Conservation (phyloP, 2,329 filamentous ascomycete species). For the Rutstroemia sydowiana region DNA sequence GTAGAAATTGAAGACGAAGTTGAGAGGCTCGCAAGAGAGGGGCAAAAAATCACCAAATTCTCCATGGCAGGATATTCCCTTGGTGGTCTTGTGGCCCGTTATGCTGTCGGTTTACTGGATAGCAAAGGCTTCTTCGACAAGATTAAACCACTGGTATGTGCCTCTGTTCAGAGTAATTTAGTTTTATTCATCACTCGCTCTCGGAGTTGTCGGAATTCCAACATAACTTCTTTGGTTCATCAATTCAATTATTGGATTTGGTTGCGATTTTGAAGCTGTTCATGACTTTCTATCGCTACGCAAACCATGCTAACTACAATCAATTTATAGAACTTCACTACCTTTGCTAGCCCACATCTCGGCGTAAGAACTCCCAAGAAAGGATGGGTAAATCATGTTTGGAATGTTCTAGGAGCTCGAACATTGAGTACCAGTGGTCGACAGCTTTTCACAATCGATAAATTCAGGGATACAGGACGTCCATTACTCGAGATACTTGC, state of each 20-base stretch:
- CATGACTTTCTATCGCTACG: background rate
- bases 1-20: slow-evolving; percentile 60
- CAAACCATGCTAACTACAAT: slow-evolving; percentile 1
- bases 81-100: slow-evolving; percentile 78
- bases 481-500: slow-evolving; percentile 76
- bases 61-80: slow-evolving; percentile 87
- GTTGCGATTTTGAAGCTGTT: too few relatives aligned
- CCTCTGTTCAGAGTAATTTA: too few relatives aligned
- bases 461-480: slow-evolving; percentile 73
- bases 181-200: too few relatives aligned
- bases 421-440: slow-evolving; percentile 76
- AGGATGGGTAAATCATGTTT: slow-evolving; percentile 60
- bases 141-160: slow-evolving; percentile 66
- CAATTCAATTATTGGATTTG: too few relatives aligned
- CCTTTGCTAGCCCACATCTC: slow-evolving; percentile 79
- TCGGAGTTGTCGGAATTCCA: too few relatives aligned
- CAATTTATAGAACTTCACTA: slow-evolving; percentile 73
- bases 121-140: slow-evolving; percentile 72
- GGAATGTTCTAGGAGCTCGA: slow-evolving; percentile 76
- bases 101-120: slow-evolving; percentile 77
- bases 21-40: slow-evolving; percentile 47
- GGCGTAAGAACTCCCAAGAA: slow-evolving; percentile 65
- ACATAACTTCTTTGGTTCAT: too few relatives aligned
- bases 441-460: slow-evolving; percentile 82
- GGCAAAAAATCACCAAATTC: slow-evolving; percentile 69